Evolutionary conservation across 345 rosid genomes (phyloP), one percentile per base, ranked within the genome.

Genomic region (Lumnitzera littorea): DNA sequence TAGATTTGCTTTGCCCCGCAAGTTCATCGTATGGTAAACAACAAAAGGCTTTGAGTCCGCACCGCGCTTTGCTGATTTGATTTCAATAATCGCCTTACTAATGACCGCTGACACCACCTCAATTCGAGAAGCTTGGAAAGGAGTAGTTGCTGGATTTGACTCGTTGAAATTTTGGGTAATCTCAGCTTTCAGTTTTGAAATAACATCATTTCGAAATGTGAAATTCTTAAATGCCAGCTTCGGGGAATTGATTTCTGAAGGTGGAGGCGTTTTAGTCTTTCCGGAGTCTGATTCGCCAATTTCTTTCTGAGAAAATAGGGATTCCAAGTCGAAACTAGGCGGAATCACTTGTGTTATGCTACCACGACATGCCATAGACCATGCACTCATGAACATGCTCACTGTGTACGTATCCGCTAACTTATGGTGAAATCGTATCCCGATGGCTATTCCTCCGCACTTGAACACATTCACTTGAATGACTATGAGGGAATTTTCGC

Each of bases 401-500:
- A 64, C 10, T 13, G 74, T 62, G 36, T 17, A 66, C 27, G 58
- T 70, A 51, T 77, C 81, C 0, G 55, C 65, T 8, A 73, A 11
- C 53, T 57, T 64, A 57, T 73, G 78, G 0, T 55, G 49, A 12
- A 67, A 3, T 15, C 57, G 50, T 7, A 55, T 27, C 14, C 65
- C 75, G 2, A 73, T 48, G 0, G 62, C 75, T 27, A 77, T 46
- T 12, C 72, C 73, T 12, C 75, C 70, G 5, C 75, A 67, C 31
- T 55, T 46, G 53, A 73, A 73, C 15, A 56, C 46, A 53, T 54
- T 73, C 5, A 77, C 14, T 49, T 77, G 70, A 24, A 73, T 41
- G 1, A 43, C 65, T n/a, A 62, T 24, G 15, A 50, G 36, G 46
- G 76, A 23, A 13, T 53, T 36, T 29, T 50, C 51, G 5, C 4